These are phyloP conservation scores for Trichoderma gamsii DNA, from an alignment of 495 filamentous ascomycete species.

Conservation along the genomic window DNA sequence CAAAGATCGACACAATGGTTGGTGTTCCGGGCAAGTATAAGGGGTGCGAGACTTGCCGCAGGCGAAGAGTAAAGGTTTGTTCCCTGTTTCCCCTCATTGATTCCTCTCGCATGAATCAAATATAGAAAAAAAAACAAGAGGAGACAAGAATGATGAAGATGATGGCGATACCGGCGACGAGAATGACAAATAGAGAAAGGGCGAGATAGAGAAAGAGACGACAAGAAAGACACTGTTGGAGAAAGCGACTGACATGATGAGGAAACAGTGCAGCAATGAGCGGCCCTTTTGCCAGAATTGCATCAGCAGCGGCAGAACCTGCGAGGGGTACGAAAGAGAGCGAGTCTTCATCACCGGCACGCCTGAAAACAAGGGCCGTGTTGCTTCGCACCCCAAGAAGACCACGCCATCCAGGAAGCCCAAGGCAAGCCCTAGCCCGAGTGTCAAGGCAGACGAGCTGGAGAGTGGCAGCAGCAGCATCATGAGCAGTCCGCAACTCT, in stretches of 20 bases:
- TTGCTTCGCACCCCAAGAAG: constrained; percentile 42
- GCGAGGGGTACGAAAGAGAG: constrained; percentile 54
- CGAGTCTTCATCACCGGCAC: constrained; percentile 46
- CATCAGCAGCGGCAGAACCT: constrained; percentile 55
- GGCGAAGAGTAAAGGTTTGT: constrained; percentile 35
- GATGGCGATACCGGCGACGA: not conserved
- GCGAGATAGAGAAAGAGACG: not conserved
- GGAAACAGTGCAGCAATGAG: constrained; percentile 49
- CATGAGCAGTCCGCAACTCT: constrained; percentile 22
- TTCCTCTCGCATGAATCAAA: not conserved
- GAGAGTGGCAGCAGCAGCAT: constrained; percentile 17
- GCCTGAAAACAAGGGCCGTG: constrained; percentile 38
- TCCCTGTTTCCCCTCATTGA: not conserved
- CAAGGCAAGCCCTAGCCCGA: constrained; percentile 18
- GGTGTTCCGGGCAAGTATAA: constrained; percentile 45
- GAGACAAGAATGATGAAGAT: not conserved
- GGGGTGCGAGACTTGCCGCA: constrained; percentile 41
- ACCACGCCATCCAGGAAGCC: constrained; percentile 30
- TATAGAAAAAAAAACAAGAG: not conserved
- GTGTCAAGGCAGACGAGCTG: constrained; percentile 5
- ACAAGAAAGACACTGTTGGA: not conserved
- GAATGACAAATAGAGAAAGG: not conserved
- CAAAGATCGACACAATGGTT: constrained; percentile 28
- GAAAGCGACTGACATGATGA: constrained; percentile 13
- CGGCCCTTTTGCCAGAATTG: constrained; percentile 59